These are phyloP conservation scores for Taxawa tesnikishii DNA, from an alignment of 2,329 filamentous ascomycete genomes.

Conservation along the genomic window DNA sequence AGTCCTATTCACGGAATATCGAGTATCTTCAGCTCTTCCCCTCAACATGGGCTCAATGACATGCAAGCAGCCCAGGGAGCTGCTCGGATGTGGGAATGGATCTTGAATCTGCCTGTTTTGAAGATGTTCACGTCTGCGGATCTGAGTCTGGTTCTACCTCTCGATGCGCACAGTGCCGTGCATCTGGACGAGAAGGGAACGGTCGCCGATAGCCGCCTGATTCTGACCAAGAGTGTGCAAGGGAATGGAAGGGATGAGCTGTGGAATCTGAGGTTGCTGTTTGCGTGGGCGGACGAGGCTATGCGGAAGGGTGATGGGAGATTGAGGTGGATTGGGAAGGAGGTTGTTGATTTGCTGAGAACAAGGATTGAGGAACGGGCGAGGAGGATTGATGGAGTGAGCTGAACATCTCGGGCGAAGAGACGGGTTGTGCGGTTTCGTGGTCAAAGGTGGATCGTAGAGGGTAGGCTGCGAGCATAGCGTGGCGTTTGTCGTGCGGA, in stretches of 20 bases:
- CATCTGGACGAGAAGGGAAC: conserved; percentile 44
- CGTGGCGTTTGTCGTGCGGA: too few species aligned
- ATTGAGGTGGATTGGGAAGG: conserved; percentile 42
- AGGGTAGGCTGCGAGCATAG: too few species aligned
- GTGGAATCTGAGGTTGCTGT: conserved; percentile 50
- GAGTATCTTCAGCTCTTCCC: conserved; percentile 60
- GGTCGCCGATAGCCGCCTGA: conserved; percentile 59
- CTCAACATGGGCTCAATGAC: too few species aligned
- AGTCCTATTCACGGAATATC: conserved; percentile 49
- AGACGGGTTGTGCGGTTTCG: background rate
- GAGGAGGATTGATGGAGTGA: conserved; percentile 9
- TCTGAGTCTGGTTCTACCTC: conserved; percentile 29
- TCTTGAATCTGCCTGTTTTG: conserved; percentile 52
- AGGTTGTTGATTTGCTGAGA: conserved; percentile 43
- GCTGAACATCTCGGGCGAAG: background rate
- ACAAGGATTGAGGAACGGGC: conserved; percentile 33
- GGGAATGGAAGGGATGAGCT: conserved; percentile 44
- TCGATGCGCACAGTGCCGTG: conserved; percentile 26
- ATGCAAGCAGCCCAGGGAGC: conserved; percentile 26
- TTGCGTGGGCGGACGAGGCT: conserved; percentile 50
- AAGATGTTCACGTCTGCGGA: conserved; percentile 51
- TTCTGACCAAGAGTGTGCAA: conserved; percentile 34
- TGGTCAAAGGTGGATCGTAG: background rate
- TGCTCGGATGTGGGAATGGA: conserved; percentile 53
- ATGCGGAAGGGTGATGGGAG: conserved; percentile 21